A percentile compares a stretch with the other conserved stretches of the same genome.
These are phyloP conservation scores for Arthrobotrys sinensis DNA, from an alignment of 2,329 filamentous ascomycete species.

Conservation along the genomic window DNA sequence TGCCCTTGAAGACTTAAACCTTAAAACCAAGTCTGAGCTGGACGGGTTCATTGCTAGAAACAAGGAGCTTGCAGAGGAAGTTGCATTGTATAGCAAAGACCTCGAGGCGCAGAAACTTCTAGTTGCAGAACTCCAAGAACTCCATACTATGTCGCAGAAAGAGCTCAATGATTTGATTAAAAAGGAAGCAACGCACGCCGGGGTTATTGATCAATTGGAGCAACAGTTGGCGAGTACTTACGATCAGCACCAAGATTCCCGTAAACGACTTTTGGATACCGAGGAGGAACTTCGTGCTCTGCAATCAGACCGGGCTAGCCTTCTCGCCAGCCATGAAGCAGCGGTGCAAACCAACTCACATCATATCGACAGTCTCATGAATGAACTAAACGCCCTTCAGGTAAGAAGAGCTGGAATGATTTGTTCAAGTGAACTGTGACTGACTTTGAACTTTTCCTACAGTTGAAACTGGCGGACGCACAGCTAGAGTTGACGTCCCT, in stretches of 20 bases:
- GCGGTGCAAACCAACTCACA: slow-evolving; percentile 76
- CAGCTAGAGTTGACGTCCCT: slow-evolving; percentile 68
- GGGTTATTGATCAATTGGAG: slow-evolving; percentile 94
- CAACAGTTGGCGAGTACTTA: slow-evolving; percentile 96
- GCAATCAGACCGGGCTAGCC: slow-evolving; percentile 82
- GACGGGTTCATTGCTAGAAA: slow-evolving; percentile 59
- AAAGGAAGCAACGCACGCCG: slow-evolving; percentile 89
- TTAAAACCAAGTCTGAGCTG: slow-evolving; percentile 67
- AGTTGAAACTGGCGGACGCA: slow-evolving; percentile 76
- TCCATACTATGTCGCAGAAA: slow-evolving; percentile 62
- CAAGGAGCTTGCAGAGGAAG: slow-evolving; percentile 66
- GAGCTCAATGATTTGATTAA: slow-evolving; percentile 71
- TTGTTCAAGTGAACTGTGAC: slow-evolving; percentile 61
- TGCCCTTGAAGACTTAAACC: slow-evolving; percentile 75
- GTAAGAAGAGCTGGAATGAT: slow-evolving; percentile 69
- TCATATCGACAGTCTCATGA: slow-evolving; percentile 78
- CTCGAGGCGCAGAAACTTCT: slow-evolving; percentile 73
- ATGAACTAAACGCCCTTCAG: slow-evolving; percentile 83
- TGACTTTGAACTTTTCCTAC: slow-evolving; percentile 50
- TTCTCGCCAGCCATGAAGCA: slow-evolving; percentile 67
- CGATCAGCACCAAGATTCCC: slow-evolving; percentile 81
- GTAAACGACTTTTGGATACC: slow-evolving; percentile 64
- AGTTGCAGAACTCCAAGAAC: slow-evolving; percentile 63
- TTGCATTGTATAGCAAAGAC: slow-evolving; percentile 72
- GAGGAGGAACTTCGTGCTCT: slow-evolving; percentile 69